phyloP scores from a whole-genome alignment of 1,284 basidiomycete species.

The Ceratobasidium sp. region DNA sequence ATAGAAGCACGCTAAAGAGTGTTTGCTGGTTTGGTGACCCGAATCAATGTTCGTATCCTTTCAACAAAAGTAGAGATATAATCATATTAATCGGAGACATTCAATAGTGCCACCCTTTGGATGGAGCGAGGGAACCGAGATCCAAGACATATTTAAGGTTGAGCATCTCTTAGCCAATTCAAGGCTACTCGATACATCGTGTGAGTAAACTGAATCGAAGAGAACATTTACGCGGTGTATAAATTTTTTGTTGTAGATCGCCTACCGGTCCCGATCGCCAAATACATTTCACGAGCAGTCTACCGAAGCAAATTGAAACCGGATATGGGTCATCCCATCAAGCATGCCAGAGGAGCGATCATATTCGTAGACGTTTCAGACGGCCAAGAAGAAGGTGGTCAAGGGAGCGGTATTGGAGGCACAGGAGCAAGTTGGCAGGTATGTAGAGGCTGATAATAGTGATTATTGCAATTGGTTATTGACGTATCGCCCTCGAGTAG shows the following conservation, averaged over 20 bases:
- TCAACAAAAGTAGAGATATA: no score
- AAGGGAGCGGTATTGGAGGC: conserved; percentile 39
- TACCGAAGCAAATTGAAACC: conserved; percentile 62
- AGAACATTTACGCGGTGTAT: background rate
- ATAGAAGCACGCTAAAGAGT: conserved; percentile 59
- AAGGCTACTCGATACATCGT: conserved; percentile 55
- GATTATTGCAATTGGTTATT: background rate
- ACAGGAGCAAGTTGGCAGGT: conserved; percentile 59
- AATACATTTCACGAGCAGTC: conserved; percentile 68
- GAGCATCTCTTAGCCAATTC: conserved; percentile 51
- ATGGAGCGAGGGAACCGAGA: conserved; percentile 52
- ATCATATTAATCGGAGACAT: no score
- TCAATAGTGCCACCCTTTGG: conserved; percentile 60
- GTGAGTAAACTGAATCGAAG: conserved; percentile 48
- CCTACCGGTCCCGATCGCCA: conserved; percentile 78
- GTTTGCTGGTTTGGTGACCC: conserved; percentile 77
- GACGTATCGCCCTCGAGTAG: conserved; percentile 49
- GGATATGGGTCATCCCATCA: conserved; percentile 34
- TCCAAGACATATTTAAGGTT: conserved; percentile 58
- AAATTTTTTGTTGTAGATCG: conserved; percentile 60
- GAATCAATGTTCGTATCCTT: conserved; percentile 68
- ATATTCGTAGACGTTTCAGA: conserved; percentile 59
- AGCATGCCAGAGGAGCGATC: background rate
- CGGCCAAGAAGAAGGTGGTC: conserved; percentile 49
- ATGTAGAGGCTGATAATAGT: conserved; percentile 34